phyloP scores from a whole-genome alignment of 441 rosid species.

The Lepidium campestre region DNA sequence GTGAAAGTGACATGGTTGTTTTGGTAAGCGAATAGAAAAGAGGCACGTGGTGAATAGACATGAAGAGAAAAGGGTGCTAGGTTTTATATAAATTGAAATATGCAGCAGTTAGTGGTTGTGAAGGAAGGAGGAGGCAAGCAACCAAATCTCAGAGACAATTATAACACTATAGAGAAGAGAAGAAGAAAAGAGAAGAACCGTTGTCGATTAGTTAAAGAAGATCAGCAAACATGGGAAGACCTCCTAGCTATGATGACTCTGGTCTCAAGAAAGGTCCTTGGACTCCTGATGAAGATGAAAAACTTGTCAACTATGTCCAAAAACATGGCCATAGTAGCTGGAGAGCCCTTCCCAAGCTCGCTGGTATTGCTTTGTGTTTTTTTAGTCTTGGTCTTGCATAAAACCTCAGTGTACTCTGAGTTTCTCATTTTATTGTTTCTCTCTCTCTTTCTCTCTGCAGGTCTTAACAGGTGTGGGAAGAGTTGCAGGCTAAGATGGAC shows the following conservation, averaged over 20 bases:
- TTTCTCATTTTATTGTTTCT: neutral
- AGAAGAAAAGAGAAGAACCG: neutral
- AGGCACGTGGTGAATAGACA: conserved; percentile 25
- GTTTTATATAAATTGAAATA: conserved; percentile 45
- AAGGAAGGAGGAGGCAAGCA: conserved; percentile 39
- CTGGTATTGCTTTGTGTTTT: conserved; percentile 32
- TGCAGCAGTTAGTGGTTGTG: conserved; percentile 44
- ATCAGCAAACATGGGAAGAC: conserved; percentile 45
- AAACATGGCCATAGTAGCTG: conserved; percentile 67
- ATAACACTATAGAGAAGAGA: conserved; percentile 8
- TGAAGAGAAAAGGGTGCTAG: conserved; percentile 23
- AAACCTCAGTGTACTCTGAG: neutral
- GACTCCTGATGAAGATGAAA: conserved; percentile 69
- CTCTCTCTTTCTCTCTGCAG: conserved; percentile 19
- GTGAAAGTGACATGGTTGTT: conserved; percentile 30
- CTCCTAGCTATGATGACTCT: conserved; percentile 53
- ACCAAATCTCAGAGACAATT: conserved; percentile 21
- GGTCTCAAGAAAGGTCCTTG: conserved; percentile 74
- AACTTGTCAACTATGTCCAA: conserved; percentile 44
- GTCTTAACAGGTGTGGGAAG: conserved; percentile 68
- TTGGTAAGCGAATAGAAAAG: conserved; percentile 22
- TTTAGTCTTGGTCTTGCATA: neutral
- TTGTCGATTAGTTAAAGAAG: conserved; percentile 16
- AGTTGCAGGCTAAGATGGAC: conserved; percentile 72
- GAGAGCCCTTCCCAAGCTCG: conserved; percentile 70